phyloP scores from a whole-genome alignment of 2,329 filamentous ascomycete genomes.

The Trichoderma sp. region DNA sequence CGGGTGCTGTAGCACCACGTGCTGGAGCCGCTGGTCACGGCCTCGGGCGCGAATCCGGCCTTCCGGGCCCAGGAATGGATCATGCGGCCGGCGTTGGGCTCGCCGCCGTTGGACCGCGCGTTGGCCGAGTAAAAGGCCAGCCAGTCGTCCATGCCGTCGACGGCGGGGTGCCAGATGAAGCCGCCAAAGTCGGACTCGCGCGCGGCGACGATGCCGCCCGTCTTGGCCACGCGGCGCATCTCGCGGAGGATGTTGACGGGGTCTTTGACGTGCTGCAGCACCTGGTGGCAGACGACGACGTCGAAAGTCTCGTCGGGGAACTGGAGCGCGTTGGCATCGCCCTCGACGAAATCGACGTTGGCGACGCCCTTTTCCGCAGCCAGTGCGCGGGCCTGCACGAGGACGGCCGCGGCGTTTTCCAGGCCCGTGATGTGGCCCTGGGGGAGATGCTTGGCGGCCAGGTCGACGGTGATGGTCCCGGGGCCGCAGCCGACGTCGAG shows the following conservation, averaged over 20 bases:
- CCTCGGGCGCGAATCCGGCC: constrained; percentile 28
- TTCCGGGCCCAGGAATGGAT: constrained; percentile 30
- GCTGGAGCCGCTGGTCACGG: constrained; percentile 27
- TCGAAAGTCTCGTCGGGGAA: constrained; percentile 44
- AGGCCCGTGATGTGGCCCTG: constrained; percentile 43
- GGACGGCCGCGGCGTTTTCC: constrained; percentile 39
- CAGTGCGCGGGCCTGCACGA: constrained; percentile 37
- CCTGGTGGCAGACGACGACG: constrained; percentile 43
- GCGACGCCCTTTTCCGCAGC: constrained; percentile 36
- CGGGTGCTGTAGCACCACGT: constrained; percentile 31
- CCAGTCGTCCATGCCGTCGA: constrained; percentile 29
- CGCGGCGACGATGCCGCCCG: constrained; percentile 43
- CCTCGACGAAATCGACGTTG: constrained; percentile 39
- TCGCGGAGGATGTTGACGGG: constrained; percentile 40
- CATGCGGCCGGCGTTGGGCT: constrained; percentile 31
- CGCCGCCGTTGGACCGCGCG: constrained; percentile 27
- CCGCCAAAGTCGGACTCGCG: constrained; percentile 32
- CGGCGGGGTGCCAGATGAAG: constrained; percentile 32
- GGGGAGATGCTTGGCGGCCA: constrained; percentile 38
- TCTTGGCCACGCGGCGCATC: constrained; percentile 45
- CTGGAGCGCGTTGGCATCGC: constrained; percentile 36
- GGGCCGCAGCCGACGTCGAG: constrained; percentile 54
- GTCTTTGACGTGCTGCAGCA: constrained; percentile 44
- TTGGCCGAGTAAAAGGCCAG: constrained; percentile 28
- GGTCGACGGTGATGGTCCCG: constrained; percentile 48